Evolutionary conservation across 805 yeast genomes (phyloP).

Genomic region (Lachancea waltii): DNA sequence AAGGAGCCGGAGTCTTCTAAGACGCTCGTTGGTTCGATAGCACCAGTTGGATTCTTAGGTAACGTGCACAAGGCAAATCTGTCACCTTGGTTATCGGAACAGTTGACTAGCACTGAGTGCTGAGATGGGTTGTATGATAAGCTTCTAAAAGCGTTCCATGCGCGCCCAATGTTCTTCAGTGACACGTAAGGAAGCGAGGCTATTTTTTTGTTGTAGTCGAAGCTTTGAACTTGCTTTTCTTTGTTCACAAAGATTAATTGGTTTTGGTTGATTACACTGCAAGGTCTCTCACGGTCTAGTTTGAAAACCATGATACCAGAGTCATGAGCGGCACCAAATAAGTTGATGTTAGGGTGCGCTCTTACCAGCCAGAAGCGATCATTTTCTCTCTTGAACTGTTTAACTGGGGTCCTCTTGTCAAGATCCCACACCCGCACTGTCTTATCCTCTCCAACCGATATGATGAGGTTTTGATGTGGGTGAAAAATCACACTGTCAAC

Average conservation of each 20-base stretch:
- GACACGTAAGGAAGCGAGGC: slow-evolving; percentile 73
- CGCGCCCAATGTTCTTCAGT: slow-evolving; percentile 73
- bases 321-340: slow-evolving; percentile 96
- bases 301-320: slow-evolving; percentile 97
- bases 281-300: slow-evolving; percentile 92
- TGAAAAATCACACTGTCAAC: slow-evolving; percentile 87
- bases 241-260: slow-evolving; percentile 68
- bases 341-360: slow-evolving; percentile 81
- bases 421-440: slow-evolving; percentile 96
- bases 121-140: slow-evolving; percentile 91
- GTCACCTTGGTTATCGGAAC: slow-evolving; percentile 59
- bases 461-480: slow-evolving; percentile 84
- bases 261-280: slow-evolving; percentile 61
- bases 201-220: slow-evolving; percentile 58
- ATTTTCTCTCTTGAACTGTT: slow-evolving; percentile 87
- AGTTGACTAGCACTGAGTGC: slow-evolving; percentile 74
- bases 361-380: slow-evolving; percentile 93
- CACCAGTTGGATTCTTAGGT: slow-evolving; percentile 86
- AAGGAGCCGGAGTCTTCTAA: slow-evolving; percentile 74
- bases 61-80: slow-evolving; percentile 67
- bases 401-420: slow-evolving; percentile 86
- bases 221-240: slow-evolving; percentile 80
- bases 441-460: slow-evolving; percentile 93
- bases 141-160: slow-evolving; percentile 80
- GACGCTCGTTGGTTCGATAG: slow-evolving; percentile 83